Evolutionary conservation across 2,329 filamentous ascomycete species (phyloP), one percentile per base, ranked within the genome.

Genomic region (Fulvia fulva): DNA sequence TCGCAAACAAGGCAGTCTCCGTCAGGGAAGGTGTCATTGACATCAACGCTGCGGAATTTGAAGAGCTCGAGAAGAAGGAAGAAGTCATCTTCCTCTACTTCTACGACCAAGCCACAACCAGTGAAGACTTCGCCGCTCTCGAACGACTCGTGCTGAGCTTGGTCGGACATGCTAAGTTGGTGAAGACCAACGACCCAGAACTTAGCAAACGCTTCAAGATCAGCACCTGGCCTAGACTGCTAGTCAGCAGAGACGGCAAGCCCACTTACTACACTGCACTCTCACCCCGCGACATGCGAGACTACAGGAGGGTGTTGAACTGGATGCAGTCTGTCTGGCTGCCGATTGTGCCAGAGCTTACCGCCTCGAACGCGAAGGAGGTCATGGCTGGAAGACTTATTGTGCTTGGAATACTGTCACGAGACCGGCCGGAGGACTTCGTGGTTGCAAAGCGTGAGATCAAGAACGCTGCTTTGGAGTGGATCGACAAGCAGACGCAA

Each of bases 301-400:
- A 99, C 69, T 88, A 88, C 60, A 83, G 86, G 54, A 84, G 86
- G 65, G 84, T 99, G 11, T 79, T 96, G 19, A 82, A 83, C 57
- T 99, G 94, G 94, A 97, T 99, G 92, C 89, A 89, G 72, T 90
- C 87, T 2, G 91, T 96, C 16, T 99, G 95, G 94, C 81, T 97
- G 19, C 94, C 94, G 0, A 90, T 99, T 57, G 91, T 99, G 11
- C 93, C 94, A 0, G 94, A 99, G 73, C 81, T 99, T 55, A 96
- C 90, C 0, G 90, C 91, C 4, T 86, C 88, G 5, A 99, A 99
- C 70, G 91, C 95, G 0, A 86, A 87, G 58, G 92, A 99, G 73
- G 90, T 99, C 66, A 97, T 99, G 91, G 86, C 92, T 67, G 88
- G 90, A 69, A 96, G 92, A 77, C 85, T 94, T 58, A 93, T 97